phyloP scores from a whole-genome alignment of 345 rosid species.

The Pistacia vera region DNA sequence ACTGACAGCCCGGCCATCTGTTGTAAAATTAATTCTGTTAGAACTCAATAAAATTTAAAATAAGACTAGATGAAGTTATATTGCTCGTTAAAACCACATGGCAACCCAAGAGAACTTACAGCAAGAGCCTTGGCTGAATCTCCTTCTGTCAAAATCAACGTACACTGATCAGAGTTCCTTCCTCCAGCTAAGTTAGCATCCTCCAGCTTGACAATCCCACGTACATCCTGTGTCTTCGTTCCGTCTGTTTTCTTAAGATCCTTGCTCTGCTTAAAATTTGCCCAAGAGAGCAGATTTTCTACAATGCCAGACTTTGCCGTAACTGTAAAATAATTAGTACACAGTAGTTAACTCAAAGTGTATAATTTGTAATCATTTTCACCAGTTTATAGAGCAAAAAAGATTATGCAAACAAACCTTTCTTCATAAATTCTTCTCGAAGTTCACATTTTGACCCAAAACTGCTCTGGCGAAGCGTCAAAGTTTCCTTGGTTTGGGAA shows the following conservation, averaged over 20 bases:
- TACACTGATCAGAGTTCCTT: constrained; percentile 69
- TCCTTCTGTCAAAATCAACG: constrained; percentile 97
- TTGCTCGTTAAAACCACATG: neutral
- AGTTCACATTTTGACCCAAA: constrained; percentile 95
- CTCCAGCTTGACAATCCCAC: constrained; percentile 71
- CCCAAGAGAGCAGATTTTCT: constrained; percentile 88
- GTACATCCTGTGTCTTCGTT: constrained; percentile 60
- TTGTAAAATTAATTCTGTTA: constrained; percentile 4
- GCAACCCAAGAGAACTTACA: constrained; percentile 44
- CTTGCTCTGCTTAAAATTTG: constrained; percentile 77
- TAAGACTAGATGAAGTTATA: neutral
- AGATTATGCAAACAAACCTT: constrained; percentile 52
- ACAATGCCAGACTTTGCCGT: constrained; percentile 73
- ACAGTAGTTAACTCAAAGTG: neutral
- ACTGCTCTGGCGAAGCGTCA: constrained; percentile 95
- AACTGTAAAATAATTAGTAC: constrained; percentile 44
- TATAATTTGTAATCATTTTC: neutral
- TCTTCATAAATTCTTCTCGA: constrained; percentile 77
- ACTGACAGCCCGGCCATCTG: constrained; percentile 83
- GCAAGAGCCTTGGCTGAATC: constrained; percentile 98
- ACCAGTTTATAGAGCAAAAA: constrained; percentile 1
- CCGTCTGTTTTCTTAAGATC: constrained; percentile 96
- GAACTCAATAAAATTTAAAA: neutral
- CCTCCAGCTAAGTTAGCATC: constrained; percentile 97
- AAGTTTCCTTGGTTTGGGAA: constrained; percentile 97